Percentiles rank a stretch among this genome's conserved stretches.
Evolutionary conservation across 768 basidiomycete genomes (phyloP).

Genomic region (Boletus patriciae): DNA sequence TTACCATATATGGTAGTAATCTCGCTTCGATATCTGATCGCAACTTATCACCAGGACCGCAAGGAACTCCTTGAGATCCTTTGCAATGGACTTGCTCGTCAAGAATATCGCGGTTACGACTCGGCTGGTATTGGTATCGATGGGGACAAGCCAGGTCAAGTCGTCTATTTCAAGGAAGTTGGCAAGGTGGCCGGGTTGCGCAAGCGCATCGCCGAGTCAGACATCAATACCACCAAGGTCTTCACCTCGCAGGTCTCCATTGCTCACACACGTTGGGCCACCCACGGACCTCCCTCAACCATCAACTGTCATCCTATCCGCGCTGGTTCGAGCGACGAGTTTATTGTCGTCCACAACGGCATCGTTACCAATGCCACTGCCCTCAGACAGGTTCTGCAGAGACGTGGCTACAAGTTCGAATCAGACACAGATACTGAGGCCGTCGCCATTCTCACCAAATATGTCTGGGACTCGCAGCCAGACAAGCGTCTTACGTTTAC

Average conservation of each 20-base stretch:
- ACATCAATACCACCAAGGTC: constrained; percentile 71
- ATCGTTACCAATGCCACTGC: constrained; percentile 95
- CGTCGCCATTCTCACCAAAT: constrained; percentile 94
- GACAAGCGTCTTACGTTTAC: constrained; percentile 87
- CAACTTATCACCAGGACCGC: constrained; percentile 57
- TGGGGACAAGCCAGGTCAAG: constrained; percentile 77
- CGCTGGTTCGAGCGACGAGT: constrained; percentile 77
- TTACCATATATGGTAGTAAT: constrained; percentile 24
- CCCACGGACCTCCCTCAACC: constrained; percentile 87
- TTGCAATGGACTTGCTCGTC: constrained; percentile 84
- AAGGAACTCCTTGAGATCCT: constrained; percentile 90
- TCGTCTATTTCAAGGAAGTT: constrained; percentile 93
- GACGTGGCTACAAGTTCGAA: constrained; percentile 91
- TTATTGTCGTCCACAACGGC: constrained; percentile 96
- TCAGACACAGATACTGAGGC: constrained; percentile 98
- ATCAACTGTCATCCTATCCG: constrained; percentile 95
- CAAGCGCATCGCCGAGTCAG: constrained; percentile 77
- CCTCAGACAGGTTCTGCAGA: constrained; percentile 89
- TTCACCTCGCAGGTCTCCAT: constrained; percentile 90
- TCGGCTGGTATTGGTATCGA: constrained; percentile 90
- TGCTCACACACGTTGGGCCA: constrained; percentile 99
- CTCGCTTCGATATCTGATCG: constrained; percentile 14
- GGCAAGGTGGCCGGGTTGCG: constrained; percentile 94
- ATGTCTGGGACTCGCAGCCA: constrained; percentile 91
- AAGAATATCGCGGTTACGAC: constrained; percentile 99